Conservation (phyloP, 1,139 yeast genomes). For the Saccharomycopsis crataegensis region DNA sequence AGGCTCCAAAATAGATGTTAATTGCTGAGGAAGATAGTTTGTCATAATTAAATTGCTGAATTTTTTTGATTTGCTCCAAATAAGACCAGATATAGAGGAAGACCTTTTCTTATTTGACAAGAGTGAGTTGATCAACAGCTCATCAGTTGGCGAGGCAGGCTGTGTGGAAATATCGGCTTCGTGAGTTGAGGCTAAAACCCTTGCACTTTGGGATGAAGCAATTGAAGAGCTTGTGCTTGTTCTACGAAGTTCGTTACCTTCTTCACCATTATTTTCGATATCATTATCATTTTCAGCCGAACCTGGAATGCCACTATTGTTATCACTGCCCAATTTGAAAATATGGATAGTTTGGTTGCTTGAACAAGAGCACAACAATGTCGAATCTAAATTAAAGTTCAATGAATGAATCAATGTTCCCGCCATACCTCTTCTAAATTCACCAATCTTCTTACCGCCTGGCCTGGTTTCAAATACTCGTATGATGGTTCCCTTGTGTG, state of each 20-base stretch:
- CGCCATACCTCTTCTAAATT: constrained; percentile 66
- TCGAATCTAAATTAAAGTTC: constrained; percentile 43
- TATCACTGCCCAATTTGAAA: constrained; percentile 35
- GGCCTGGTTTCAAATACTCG: constrained; percentile 39
- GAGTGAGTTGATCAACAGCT: constrained; percentile 16
- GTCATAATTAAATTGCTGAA: constrained; percentile 14
- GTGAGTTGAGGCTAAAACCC: neutral
- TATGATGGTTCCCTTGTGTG: constrained; percentile 64
- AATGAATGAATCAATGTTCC: constrained; percentile 49
- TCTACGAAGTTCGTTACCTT: constrained; percentile 8
- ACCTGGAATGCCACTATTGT: constrained; percentile 11
- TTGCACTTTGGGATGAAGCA: neutral
- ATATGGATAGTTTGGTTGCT: constrained; percentile 65
- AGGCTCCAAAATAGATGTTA: constrained; percentile 32
- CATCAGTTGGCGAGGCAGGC: constrained; percentile 19
- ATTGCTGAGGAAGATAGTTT: constrained; percentile 27
- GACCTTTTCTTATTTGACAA: constrained; percentile 9
- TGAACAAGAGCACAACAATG: constrained; percentile 57
- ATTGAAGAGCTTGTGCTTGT: constrained; percentile 4
- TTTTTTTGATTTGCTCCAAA: constrained; percentile 21
- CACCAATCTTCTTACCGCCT: constrained; percentile 34
- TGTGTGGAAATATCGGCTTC: constrained; percentile 2
- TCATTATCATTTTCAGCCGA: neutral
- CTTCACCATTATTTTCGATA: neutral
- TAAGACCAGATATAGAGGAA: constrained; percentile 19